phyloP scores from a whole-genome alignment of 108 stramenopile genomes.

The Cyclotella atomus region DNA sequence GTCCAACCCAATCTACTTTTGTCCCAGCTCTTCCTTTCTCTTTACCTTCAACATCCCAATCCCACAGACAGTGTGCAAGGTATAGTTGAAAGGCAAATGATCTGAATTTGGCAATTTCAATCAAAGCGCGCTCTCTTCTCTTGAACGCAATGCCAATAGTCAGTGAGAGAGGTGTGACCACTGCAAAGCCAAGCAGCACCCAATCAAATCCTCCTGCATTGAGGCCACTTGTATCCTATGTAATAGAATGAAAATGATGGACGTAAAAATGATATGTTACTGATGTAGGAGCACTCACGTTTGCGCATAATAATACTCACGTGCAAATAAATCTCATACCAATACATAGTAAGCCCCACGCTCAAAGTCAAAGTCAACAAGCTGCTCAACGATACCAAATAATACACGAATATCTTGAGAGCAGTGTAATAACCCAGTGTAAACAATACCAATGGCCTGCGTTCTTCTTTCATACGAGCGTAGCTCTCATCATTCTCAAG shows the following conservation, averaged over 20 bases:
- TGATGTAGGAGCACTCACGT: neutral
- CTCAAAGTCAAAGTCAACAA: slow-evolving; percentile 17
- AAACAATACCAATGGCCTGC: slow-evolving; percentile 28
- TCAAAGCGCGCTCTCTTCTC: slow-evolving; percentile 67
- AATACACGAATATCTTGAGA: slow-evolving; percentile 40
- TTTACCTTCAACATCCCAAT: slow-evolving; percentile 50
- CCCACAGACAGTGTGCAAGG: slow-evolving; percentile 66
- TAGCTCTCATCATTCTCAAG: slow-evolving; percentile 48
- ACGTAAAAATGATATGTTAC: neutral
- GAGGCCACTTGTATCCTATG: neutral
- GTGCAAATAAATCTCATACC: slow-evolving; percentile 24
- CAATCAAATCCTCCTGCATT: slow-evolving; percentile 58
- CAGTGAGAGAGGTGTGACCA: slow-evolving; percentile 69
- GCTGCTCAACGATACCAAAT: slow-evolving; percentile 46
- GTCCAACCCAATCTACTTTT: slow-evolving; percentile 58
- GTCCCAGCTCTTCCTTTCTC: slow-evolving; percentile 33
- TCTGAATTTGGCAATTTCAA: slow-evolving; percentile 55
- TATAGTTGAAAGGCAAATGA: slow-evolving; percentile 60
- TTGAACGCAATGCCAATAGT: slow-evolving; percentile 66
- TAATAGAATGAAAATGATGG: neutral
- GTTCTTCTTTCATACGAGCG: slow-evolving; percentile 32
- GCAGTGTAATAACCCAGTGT: slow-evolving; percentile 41
- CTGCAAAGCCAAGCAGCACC: slow-evolving; percentile 75
- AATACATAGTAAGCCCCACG: slow-evolving; percentile 44
- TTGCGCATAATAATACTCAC: slow-evolving; percentile 3